Conservation (phyloP, 345 rosid species). For the Hibiscus syriacus region DNA sequence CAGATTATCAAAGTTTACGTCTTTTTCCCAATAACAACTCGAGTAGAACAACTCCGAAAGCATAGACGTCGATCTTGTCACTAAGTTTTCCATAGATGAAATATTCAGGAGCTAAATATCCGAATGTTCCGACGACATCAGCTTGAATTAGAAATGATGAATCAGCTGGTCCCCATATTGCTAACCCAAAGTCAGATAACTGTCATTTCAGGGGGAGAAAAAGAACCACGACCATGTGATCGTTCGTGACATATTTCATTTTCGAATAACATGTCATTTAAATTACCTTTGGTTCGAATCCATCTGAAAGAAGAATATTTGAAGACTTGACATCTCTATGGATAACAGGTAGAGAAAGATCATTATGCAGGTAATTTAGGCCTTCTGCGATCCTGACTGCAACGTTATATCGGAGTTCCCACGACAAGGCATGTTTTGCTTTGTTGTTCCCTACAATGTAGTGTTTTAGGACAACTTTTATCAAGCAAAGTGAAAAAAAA, state of each 20-base stretch:
- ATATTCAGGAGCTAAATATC: constrained; percentile 96
- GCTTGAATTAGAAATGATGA: constrained; percentile 46
- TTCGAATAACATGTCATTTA: neutral
- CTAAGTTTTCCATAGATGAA: constrained; percentile 95
- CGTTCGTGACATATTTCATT: neutral
- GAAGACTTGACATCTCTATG: constrained; percentile 92
- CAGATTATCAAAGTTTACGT: constrained; percentile 40
- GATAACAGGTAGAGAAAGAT: constrained; percentile 63
- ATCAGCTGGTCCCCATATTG: constrained; percentile 72
- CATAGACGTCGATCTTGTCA: constrained; percentile 83
- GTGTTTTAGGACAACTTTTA: neutral
- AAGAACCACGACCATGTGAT: neutral
- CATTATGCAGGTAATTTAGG: constrained; percentile 57
- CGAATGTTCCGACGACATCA: constrained; percentile 91
- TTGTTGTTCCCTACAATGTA: constrained; percentile 24
- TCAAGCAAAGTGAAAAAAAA: neutral
- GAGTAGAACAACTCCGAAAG: constrained; percentile 85
- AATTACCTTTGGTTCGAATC: constrained; percentile 69
- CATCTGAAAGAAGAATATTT: constrained; percentile 76
- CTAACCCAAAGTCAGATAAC: constrained; percentile 90
- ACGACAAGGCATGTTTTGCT: constrained; percentile 34
- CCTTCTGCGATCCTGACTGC: constrained; percentile 73
- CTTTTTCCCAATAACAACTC: constrained; percentile 81
- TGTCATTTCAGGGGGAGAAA: constrained; percentile 24
- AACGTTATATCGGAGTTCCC: constrained; percentile 58